Evolutionary conservation across 768 basidiomycete genomes (phyloP).

Genomic region (Mycena floridula): DNA sequence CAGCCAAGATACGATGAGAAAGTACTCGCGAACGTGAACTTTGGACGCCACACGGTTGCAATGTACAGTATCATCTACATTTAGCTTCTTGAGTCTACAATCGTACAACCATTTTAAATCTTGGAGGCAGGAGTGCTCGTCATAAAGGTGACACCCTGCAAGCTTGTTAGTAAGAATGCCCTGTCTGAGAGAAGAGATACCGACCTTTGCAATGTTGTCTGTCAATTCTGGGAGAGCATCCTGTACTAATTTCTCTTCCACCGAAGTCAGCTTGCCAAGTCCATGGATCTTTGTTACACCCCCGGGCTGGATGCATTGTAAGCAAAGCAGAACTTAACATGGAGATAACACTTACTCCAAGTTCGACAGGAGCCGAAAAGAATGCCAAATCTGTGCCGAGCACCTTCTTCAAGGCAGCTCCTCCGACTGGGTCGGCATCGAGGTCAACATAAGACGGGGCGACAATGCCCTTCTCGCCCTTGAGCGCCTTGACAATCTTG

Average conservation of each 20-base stretch:
- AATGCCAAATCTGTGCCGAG: conserved; percentile 73
- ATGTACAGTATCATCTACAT: too few relatives aligned
- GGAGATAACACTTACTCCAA: conserved; percentile 55
- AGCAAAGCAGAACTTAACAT: conserved; percentile 4
- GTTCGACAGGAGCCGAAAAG: conserved; percentile 86
- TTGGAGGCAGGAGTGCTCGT: conserved; percentile 10
- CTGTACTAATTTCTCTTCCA: conserved; percentile 70
- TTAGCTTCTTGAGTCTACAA: too few relatives aligned
- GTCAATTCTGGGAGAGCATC: conserved; percentile 78
- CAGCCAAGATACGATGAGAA: too few relatives aligned
- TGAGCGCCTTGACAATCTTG: conserved; percentile 78
- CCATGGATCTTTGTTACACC: conserved; percentile 80
- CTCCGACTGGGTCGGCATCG: conserved; percentile 62
- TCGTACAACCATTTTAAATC: conserved; percentile 8
- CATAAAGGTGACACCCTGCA: conserved; percentile 13
- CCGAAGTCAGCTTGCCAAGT: conserved; percentile 69
- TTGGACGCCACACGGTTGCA: too few relatives aligned
- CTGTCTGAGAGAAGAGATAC: background rate
- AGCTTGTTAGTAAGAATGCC: background rate
- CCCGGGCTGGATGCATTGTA: conserved; percentile 41
- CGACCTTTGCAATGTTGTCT: conserved; percentile 65
- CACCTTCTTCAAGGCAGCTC: conserved; percentile 70
- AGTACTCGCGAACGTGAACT: too few relatives aligned
- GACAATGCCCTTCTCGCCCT: conserved; percentile 84
- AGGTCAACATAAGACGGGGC: conserved; percentile 83